These are phyloP conservation scores for Nicotiana undulata DNA, from an alignment of 257 asterid genomes.

Conservation along the genomic window DNA sequence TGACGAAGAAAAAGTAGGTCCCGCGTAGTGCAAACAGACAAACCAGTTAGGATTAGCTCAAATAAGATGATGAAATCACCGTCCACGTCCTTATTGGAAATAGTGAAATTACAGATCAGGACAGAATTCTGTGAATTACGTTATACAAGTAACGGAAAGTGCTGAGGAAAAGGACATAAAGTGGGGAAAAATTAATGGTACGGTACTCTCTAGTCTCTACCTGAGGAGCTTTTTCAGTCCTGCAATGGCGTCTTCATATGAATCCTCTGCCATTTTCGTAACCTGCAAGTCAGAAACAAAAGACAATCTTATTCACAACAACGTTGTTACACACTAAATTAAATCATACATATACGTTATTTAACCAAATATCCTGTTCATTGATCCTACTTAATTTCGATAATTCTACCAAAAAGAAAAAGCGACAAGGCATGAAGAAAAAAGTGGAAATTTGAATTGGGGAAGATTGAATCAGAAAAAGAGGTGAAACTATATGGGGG, in stretches of 20 bases:
- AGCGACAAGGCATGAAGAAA: neutral
- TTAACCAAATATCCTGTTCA: neutral
- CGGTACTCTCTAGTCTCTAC: slow-evolving; percentile 13
- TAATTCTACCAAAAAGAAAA: neutral
- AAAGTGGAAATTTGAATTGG: neutral
- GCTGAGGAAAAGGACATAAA: neutral
- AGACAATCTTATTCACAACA: neutral
- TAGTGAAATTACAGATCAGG: slow-evolving; percentile 27
- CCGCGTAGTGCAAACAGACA: slow-evolving; percentile 1
- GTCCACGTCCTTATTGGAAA: slow-evolving; percentile 3
- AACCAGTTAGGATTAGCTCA: neutral
- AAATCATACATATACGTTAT: neutral
- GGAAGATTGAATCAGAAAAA: neutral
- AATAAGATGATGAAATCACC: neutral
- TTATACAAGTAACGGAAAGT: neutral
- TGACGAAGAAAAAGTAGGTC: slow-evolving; percentile 1
- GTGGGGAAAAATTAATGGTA: neutral
- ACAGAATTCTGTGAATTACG: slow-evolving; percentile 11
- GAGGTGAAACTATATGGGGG: neutral
- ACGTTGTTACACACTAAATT: neutral
- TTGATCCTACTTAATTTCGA: neutral
- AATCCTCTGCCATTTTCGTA: slow-evolving; percentile 46
- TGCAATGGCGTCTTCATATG: slow-evolving; percentile 70
- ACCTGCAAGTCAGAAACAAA: slow-evolving; percentile 27
- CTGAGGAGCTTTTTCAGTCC: slow-evolving; percentile 73